Evolutionary conservation across 2,329 filamentous ascomycete genomes (phyloP).

Genomic region (Ambrosiella beaveri): DNA sequence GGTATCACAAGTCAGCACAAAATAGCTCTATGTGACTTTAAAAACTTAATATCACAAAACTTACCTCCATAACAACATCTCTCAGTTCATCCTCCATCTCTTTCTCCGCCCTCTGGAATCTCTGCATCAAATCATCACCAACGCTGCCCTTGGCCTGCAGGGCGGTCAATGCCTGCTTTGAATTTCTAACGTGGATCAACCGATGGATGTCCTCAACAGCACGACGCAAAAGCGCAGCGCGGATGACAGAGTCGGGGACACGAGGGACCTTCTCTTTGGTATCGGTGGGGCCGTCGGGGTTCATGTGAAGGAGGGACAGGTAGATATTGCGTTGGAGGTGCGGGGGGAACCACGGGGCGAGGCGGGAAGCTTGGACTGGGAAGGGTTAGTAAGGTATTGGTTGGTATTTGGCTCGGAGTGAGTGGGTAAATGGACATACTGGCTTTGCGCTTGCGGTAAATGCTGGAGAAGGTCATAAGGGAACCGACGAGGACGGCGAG

Average conservation of each 20-base stretch:
- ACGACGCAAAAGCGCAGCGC: conserved; percentile 73
- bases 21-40: not conserved
- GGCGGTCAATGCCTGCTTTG: conserved; percentile 72
- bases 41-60: conserved; percentile 15
- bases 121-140: conserved; percentile 88
- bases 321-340: conserved; percentile 91
- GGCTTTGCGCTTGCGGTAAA: conserved; percentile 86
- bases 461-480: conserved; percentile 75
- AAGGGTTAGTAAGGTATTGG: not conserved
- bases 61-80: conserved; percentile 82
- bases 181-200: conserved; percentile 71
- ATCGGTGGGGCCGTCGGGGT: conserved; percentile 34
- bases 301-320: conserved; percentile 73
- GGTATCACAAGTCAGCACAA: not conserved
- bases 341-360: conserved; percentile 85
- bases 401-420: conserved; percentile 14
- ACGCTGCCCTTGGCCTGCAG: conserved; percentile 82
- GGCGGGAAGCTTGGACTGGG: conserved; percentile 58
- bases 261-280: conserved; percentile 56
- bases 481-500: conserved; percentile 73
- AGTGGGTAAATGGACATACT: conserved; percentile 30
- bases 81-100: conserved; percentile 93
- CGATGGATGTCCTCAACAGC: conserved; percentile 87
- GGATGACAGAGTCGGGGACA: conserved; percentile 70
- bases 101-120: conserved; percentile 81